Evolutionary conservation across 2,329 filamentous ascomycete genomes (phyloP).

Genomic region (Kalaharituber pfeilii): DNA sequence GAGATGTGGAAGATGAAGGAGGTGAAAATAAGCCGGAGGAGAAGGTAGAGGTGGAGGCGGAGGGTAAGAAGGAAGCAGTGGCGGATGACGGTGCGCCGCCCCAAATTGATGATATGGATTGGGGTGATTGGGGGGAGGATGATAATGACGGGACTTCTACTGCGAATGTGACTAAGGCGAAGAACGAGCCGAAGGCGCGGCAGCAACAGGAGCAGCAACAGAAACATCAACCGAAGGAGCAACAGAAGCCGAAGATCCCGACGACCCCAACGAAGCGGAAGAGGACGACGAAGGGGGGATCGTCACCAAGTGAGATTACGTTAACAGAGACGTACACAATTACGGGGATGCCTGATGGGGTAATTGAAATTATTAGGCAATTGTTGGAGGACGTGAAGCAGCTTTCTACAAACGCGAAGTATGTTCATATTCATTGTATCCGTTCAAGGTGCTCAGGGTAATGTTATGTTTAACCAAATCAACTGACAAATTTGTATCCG

Average conservation of each 20-base stretch:
- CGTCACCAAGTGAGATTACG: conserved; percentile 42
- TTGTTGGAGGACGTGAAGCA: conserved; percentile 41
- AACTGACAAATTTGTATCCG: too few species aligned
- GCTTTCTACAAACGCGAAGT: conserved; percentile 11
- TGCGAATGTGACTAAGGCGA: background rate
- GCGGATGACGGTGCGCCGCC: conserved; percentile 18
- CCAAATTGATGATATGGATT: conserved; percentile 41
- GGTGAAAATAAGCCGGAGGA: conserved; percentile 16
- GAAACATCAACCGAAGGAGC: conserved; percentile 20
- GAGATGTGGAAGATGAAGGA: conserved; percentile 13
- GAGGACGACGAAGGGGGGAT: conserved; percentile 6
- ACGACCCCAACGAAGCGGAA: conserved; percentile 13
- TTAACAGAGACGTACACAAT: conserved; percentile 75
- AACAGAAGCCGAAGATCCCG: conserved; percentile 23
- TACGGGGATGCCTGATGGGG: conserved; percentile 66
- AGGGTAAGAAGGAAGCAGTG: conserved; percentile 1
- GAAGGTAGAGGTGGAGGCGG: conserved; percentile 1
- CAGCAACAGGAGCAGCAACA: background rate
- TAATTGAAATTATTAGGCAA: conserved; percentile 47
- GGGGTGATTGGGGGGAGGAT: conserved; percentile 73
- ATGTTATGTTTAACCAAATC: too few species aligned
- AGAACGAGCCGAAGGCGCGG: background rate
- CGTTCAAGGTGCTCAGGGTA: too few species aligned
- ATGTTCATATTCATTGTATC: background rate
- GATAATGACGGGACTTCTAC: background rate